A percentile compares a stretch with the other conserved stretches of the same genome.
Evolutionary conservation across 1,284 basidiomycete species (phyloP).

Genomic region (Heterobasidion occidentale): DNA sequence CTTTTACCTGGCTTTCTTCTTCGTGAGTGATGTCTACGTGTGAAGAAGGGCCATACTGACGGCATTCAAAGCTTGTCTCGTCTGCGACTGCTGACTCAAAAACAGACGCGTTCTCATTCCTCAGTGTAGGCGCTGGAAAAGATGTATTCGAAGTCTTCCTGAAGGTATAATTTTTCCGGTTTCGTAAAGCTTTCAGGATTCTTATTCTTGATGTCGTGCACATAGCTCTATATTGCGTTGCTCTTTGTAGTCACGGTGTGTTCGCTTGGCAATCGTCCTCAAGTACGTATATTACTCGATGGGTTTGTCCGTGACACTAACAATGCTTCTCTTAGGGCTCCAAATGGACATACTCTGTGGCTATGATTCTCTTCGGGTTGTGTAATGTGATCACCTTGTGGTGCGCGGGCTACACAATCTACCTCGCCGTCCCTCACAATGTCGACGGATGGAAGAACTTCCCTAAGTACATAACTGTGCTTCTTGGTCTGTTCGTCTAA

Average conservation of each 20-base stretch:
- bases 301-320: neutral
- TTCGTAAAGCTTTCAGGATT: constrained; percentile 12
- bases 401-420: constrained; percentile 86
- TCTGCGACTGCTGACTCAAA: constrained; percentile 55
- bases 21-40: constrained; percentile 39
- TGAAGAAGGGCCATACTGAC: neutral
- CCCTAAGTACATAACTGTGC: constrained; percentile 31
- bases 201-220: constrained; percentile 5
- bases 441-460: constrained; percentile 67
- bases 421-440: constrained; percentile 73
- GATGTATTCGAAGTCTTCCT: constrained; percentile 78
- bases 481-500: constrained; percentile 1
- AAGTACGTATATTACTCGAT: constrained; percentile 26
- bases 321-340: constrained; percentile 43
- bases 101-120: constrained; percentile 74
- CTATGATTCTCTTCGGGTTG: constrained; percentile 68
- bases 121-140: constrained; percentile 62
- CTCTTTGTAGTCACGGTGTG: constrained; percentile 72
- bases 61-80: constrained; percentile 39
- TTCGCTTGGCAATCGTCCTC: constrained; percentile 82
- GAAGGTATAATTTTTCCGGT: constrained; percentile 37
- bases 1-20: constrained; percentile 82
- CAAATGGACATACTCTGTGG: constrained; percentile 74
- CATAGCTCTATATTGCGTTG: constrained; percentile 63
- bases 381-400: constrained; percentile 77